Evolutionary conservation across 1,284 basidiomycete genomes (phyloP), one percentile per base, ranked within the genome.

Genomic region (Leucoagaricus sp.): DNA sequence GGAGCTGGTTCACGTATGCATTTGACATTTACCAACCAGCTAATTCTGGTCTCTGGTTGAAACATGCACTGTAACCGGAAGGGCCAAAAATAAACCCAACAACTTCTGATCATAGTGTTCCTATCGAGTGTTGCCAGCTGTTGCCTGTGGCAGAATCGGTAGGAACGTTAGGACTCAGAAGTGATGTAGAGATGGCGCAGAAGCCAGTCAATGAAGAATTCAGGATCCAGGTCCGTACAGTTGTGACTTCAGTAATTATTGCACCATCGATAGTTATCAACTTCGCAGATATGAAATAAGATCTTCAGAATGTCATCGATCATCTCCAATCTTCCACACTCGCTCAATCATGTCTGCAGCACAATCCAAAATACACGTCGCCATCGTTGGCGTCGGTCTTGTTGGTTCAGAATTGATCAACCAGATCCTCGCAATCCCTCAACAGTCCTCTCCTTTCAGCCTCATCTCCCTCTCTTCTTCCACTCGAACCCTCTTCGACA

Each of bases 351-450:
- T 57, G 55, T 40, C 61, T 38, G 34, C 56, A 42, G 42, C 60
- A 41, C 59, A 64, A 44, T 61, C 61, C 40, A 66, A 64, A 58
- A 69, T 86, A 59, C 74, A 80, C 53, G 83, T 96, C 56, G 91
- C 92, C 46, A 80, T 96, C 61, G 79, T 96, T 58, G 94, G 94
- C 59, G 82, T 93, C 44, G 94, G 94, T 12, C 88, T 94, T 55
- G 95, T 97, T 49, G 95, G 95, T 45, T 79, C 83, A 44, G 91
- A 94, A 68, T 84, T 96, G 64, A 80, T 96, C 67, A 72, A 79
- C 48, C 91, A 93, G 70, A 79, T 96, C n/a, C 80, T 88, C 52
- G 76, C 86, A 1, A 77, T 85, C 42, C 83, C 88, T 9, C 75
- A 83, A 31, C 65, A 77, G n/a, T 75, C 81, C 23, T 76, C 81